Evolutionary conservation across 2,329 filamentous ascomycete genomes (phyloP), one percentile per base, ranked within the genome.

Genomic region (Exophiala aquamarina): DNA sequence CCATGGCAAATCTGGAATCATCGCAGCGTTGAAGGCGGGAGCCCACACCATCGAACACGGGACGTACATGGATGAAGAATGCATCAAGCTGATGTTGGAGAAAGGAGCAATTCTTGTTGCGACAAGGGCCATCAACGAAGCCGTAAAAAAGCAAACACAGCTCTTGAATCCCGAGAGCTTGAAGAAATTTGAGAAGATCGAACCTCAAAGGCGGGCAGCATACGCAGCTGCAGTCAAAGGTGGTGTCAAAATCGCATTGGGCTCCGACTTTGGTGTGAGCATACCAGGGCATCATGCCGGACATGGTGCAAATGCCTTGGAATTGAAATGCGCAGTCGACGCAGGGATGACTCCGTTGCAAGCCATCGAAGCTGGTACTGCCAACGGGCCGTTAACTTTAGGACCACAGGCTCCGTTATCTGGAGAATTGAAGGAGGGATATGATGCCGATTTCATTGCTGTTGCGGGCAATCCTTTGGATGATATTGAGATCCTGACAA

Each of bases 41-140:
- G 75, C 77, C 1, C 67, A 58, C 14, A 76, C 77, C 1, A 81
- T 82, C 52, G 79, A 83, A 50, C 79, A 75, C 47, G 71, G 72
- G 1, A 75, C 73, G 50, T 60, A 74, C n/a, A 55, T 75, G 19
- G 70, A 73, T 47, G 49, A 61, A 10, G 63, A 69, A 26, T 75
- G 73, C 3, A 73, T 77, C 0, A 60, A 65, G 36, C 63, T 75
- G 42, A 79, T 81, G 75, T 74, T 71, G 0, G 65, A 71, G 49
- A 70, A 66, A 29, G 67, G 65, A 0, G 66, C 71, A 2, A 78
- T 70, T 56, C 58, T 82, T 4, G 80, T 76, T 0, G 77, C 78
- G 1, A 81, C 77, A 1, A 65, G 79, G 18, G 67, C 77, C 9
- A 20, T 37, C 18, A 71, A 77, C 6, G 79, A 79, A 58, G 59